Base-by-base conservation (phyloP, 805 yeast species). In the Lachancea nothofagi region DNA sequence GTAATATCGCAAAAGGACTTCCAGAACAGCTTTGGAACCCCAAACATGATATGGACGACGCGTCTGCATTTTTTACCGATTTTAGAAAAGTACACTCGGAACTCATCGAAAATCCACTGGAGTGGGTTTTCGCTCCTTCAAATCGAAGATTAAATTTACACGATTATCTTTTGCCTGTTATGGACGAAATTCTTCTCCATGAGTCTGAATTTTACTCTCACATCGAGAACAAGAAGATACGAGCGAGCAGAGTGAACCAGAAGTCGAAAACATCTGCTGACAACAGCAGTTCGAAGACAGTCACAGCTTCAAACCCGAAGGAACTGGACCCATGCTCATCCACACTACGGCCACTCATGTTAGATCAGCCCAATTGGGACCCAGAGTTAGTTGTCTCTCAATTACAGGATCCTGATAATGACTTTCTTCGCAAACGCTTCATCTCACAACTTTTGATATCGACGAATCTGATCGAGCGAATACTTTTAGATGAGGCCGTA, bases 381-480 rank as follows among this genome's bases (percentile, higher is more conserved):
- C 42, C 54, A 7, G 43, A 38, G 15, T 27, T 42, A 4, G 35
- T 59, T n/a, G 13, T 35, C 12, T 27, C 32, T 7, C 31, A 28
- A 21, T 21, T 35, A 13, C 38, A 35, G 12, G 38, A 35, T 20
- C 38, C 31, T 12, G 12, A 10, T 10, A 35, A 35, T 22, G 62
- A 59, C 41, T 45, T 41, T 19, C 50, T 41, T 34, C 52, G 65
- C 37, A 60, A 60, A 38, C 57, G 54, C 40, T 48, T 60, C 29
- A 26, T 60, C 6, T 28, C 52, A 17, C 63, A 60, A 24, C 12
- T 59, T 8, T 45, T 42, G 19, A 46, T 57, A 28, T 45, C 50
- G 7, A 19, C 45, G 3, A 34, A 29, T 17, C 25, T 40, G 13
- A 24, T 40, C 8, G 30, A 40, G 12, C 12, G 20, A 6, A 33